phyloP scores from a whole-genome alignment of 345 rosid species.

The Salix koriyanagi region DNA sequence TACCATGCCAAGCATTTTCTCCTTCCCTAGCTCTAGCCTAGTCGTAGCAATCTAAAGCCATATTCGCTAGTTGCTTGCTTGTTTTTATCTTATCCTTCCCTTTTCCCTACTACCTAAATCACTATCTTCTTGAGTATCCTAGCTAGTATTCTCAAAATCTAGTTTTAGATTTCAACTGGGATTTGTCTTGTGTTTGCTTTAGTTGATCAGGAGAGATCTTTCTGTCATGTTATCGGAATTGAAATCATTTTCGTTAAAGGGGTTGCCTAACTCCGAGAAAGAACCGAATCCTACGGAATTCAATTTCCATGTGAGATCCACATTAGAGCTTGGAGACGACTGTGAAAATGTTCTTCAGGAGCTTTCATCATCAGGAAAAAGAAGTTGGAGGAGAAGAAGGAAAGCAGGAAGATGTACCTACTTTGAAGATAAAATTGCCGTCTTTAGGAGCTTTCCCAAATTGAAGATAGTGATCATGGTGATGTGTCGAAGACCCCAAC shows the following conservation, averaged over 20 bases:
- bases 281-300: conserved; percentile 44
- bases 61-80: not conserved
- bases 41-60: too few species aligned
- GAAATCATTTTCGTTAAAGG: conserved; percentile 20
- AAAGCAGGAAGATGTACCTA: conserved; percentile 26
- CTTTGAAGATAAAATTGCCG: conserved; percentile 37
- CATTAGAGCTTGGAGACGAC: conserved; percentile 27
- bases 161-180: not conserved
- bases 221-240: conserved; percentile 26
- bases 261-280: conserved; percentile 40
- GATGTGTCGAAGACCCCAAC: conserved; percentile 64
- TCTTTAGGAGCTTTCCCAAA: conserved; percentile 25
- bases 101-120: not conserved
- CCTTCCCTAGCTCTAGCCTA: too few species aligned
- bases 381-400: conserved; percentile 3
- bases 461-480: conserved; percentile 17
- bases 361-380: not conserved
- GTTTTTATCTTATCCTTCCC: not conserved
- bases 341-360: conserved; percentile 26
- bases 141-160: not conserved
- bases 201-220: not conserved
- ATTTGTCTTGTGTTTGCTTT: not conserved
- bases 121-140: too few species aligned
- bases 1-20: too few species aligned
- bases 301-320: conserved; percentile 31